phyloP scores from a whole-genome alignment of 1,284 basidiomycete genomes.

The Lignosus rhinocerotis region DNA sequence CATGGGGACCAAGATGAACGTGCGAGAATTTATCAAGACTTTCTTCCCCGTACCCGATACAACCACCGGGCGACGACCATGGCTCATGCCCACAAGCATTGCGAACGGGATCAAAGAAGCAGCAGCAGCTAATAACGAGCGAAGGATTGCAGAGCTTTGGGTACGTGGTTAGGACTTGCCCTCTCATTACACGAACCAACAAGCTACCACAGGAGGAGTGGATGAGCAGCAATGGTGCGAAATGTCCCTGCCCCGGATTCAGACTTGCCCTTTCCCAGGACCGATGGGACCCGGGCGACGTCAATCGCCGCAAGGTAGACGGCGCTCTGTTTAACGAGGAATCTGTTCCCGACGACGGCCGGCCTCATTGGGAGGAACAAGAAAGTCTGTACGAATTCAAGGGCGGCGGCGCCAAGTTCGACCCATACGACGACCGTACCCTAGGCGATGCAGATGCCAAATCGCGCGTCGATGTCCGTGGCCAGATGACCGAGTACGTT shows the following conservation, averaged over 20 bases:
- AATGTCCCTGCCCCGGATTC: neutral
- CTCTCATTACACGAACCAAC: neutral
- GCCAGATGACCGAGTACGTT: neutral
- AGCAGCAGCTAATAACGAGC: neutral
- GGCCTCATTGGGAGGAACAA: neutral
- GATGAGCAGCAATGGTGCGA: neutral
- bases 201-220: neutral
- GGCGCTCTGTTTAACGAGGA: neutral
- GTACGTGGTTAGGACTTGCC: neutral
- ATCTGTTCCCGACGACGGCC: neutral
- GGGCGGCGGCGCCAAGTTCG: neutral
- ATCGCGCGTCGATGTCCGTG: too few species aligned
- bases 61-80: neutral
- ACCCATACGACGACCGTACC: neutral
- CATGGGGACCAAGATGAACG: neutral
- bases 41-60: neutral
- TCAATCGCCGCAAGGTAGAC: neutral
- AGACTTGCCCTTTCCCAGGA: neutral
- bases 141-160: neutral
- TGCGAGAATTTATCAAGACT: neutral
- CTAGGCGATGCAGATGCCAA: neutral
- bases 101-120: neutral
- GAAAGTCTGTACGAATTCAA: neutral
- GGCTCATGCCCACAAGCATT: neutral
- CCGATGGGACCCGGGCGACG: neutral